phyloP scores from a whole-genome alignment of 2,329 filamentous ascomycete species.

The Fusarium piperis region DNA sequence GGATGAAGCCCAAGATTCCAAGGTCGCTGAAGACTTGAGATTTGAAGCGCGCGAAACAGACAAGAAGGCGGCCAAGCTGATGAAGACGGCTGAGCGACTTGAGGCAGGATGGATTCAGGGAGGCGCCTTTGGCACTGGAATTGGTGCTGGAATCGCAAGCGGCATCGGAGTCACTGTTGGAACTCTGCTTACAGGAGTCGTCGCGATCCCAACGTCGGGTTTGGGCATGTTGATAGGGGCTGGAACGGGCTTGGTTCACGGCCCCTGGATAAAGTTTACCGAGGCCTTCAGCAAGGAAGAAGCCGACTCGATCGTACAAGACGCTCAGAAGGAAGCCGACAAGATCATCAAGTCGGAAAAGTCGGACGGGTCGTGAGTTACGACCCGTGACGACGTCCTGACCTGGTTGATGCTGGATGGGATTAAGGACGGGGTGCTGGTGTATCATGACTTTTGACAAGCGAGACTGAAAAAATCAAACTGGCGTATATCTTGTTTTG shows the following conservation, averaged over 20 bases:
- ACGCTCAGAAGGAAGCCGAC: conserved; percentile 31
- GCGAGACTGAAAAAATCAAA: neutral
- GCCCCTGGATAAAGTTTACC: conserved; percentile 35
- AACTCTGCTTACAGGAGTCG: conserved; percentile 28
- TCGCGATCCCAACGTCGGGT: conserved; percentile 32
- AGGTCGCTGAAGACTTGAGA: conserved; percentile 22
- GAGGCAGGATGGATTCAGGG: conserved; percentile 37
- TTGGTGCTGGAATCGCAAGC: conserved; percentile 35
- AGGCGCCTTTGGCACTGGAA: conserved; percentile 34
- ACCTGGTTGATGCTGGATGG: neutral
- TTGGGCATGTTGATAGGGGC: conserved; percentile 33
- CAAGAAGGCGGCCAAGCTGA: conserved; percentile 36
- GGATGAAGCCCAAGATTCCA: conserved; percentile 9
- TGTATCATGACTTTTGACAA: neutral
- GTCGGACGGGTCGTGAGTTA: no score
- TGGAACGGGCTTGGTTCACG: conserved; percentile 31
- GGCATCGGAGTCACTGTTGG: conserved; percentile 30
- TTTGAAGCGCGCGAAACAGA: conserved; percentile 27
- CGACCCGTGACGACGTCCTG: neutral
- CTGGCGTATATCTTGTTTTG: neutral
- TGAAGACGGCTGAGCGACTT: conserved; percentile 32
- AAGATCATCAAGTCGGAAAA: conserved; percentile 16
- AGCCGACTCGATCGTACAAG: conserved; percentile 24
- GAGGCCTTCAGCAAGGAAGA: conserved; percentile 35
- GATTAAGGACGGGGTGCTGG: neutral